Conservation (phyloP, 163 green algal species). For the Chloromonas sp. region DNA sequence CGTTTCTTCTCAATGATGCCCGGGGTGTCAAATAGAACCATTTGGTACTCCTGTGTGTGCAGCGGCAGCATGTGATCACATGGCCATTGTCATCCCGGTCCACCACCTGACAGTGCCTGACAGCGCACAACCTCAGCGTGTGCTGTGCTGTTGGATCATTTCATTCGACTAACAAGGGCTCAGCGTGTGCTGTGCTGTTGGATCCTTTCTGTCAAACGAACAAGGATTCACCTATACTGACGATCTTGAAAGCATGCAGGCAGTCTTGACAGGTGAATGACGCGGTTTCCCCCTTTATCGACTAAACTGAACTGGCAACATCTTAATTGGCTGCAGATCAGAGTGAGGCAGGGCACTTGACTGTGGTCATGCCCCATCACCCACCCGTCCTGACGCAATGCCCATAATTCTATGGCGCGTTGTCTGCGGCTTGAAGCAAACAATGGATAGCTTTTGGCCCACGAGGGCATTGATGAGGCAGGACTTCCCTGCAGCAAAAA, state of each 20-base stretch:
- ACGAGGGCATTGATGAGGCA: slow-evolving; percentile 92
- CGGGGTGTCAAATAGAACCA: slow-evolving; percentile 90
- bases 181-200: neutral
- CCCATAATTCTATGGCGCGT: slow-evolving; percentile 89
- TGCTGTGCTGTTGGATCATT: neutral
- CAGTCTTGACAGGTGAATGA: too few species aligned
- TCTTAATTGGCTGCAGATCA: too few species aligned
- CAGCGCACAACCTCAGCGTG: too few species aligned
- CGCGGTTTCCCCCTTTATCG: too few species aligned
- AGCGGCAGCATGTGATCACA: neutral
- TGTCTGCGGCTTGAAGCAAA: slow-evolving; percentile 92
- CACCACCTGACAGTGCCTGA: too few species aligned
- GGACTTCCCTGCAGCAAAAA: slow-evolving; percentile 70
- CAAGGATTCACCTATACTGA: too few species aligned
- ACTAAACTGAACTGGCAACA: too few species aligned
- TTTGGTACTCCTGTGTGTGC: slow-evolving; percentile 35
- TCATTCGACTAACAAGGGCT: neutral
- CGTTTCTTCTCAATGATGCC: slow-evolving; percentile 74
- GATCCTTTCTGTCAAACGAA: too few species aligned
- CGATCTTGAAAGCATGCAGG: too few species aligned
- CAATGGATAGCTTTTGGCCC: slow-evolving; percentile 89
- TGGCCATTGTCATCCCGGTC: too few species aligned
- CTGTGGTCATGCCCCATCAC: neutral
- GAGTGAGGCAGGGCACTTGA: too few species aligned
- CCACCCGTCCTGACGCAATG: slow-evolving; percentile 61